Conservation (phyloP, 805 yeast species). For the Saccharomycopsis capsularis region DNA sequence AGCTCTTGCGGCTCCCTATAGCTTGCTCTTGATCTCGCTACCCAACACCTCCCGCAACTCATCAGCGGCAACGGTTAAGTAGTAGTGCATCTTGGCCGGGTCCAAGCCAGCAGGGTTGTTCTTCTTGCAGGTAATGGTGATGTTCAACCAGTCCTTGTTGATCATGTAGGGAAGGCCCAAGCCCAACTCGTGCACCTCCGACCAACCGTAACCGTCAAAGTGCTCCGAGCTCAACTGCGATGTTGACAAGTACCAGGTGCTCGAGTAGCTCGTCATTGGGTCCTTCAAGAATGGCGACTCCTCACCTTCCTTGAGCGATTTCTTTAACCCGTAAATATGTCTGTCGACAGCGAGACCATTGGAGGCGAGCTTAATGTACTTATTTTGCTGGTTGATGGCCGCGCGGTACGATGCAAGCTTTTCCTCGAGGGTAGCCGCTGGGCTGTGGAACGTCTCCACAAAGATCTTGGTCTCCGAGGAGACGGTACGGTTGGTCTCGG, state of each 20-base stretch:
- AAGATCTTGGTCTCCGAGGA: slow-evolving; percentile 63
- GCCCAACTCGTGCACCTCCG: slow-evolving; percentile 91
- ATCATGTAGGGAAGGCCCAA: slow-evolving; percentile 92
- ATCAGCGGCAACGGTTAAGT: slow-evolving; percentile 69
- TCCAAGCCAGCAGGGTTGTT: slow-evolving; percentile 49
- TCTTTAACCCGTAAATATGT: slow-evolving; percentile 83
- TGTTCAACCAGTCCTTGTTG: slow-evolving; percentile 75
- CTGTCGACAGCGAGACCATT: slow-evolving; percentile 90
- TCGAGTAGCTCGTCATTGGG: slow-evolving; percentile 67
- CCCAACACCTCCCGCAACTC: slow-evolving; percentile 65
- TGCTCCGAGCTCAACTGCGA: slow-evolving; percentile 81
- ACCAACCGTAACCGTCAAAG: slow-evolving; percentile 92
- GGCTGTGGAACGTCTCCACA: slow-evolving; percentile 67
- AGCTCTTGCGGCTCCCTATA: neutral
- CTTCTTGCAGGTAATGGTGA: slow-evolving; percentile 73
- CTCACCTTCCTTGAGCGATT: slow-evolving; percentile 54
- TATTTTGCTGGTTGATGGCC: slow-evolving; percentile 69
- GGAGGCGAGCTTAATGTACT: slow-evolving; percentile 68
- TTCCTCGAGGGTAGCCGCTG: slow-evolving; percentile 33
- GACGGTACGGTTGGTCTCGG: slow-evolving; percentile 88
- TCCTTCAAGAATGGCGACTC: slow-evolving; percentile 62
- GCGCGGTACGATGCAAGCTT: slow-evolving; percentile 62
- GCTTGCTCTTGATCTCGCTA: slow-evolving; percentile 11
- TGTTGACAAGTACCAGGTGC: slow-evolving; percentile 81
- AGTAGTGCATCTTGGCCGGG: slow-evolving; percentile 54